Evolutionary conservation across 331 rosid genomes (phyloP), one percentile per base, ranked within the genome.

Genomic region (Telfairia occidentalis): DNA sequence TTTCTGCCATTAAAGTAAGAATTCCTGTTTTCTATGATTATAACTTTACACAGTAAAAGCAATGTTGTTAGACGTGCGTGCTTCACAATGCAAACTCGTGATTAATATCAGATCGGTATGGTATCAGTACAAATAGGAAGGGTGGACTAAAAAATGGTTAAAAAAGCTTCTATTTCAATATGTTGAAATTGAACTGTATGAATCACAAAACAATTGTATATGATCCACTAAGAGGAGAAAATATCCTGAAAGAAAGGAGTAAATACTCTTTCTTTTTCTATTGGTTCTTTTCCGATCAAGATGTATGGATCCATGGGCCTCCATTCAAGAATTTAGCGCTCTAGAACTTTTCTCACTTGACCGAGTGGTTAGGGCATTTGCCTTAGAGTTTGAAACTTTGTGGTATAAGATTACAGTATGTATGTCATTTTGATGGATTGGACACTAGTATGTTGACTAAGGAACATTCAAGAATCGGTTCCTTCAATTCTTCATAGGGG

Each of bases 1-100:
- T 94, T 83, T 94, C 98, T 71, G 98, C 98, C 78, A 89, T 94
- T 77, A 94, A 94, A 86, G 98, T 94, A 86, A 88, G 92, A 63
- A 49, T 23, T 75, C 34, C 58, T 61, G 5, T 75, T 42, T 78
- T 32, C 46, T 63, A 79, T 26, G 28, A 4, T 24, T 32, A n/a
- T 50, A 12, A 9, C 35, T 42, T 40, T 11, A 13, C 16, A 16
- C 13, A 21, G 57, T 69, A 69, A 67, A 74, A 77, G 58, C 50
- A 38, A 6, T 23, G 55, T 43, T 67, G 49, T 42, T 69, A 67
- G 12, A 65, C 37, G 11, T 69, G 74, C 46, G 19, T 63, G 28
- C 21, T 61, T 32, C 70, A 7, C 10, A n/a, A n/a, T n/a, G 13
- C 26, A 61, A 8, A 28, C 21, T 0, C 70, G 32, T 30, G 21